A percentile compares a stretch with the other conserved stretches of the same genome.
Evolutionary conservation across 805 yeast genomes (phyloP).

Genomic region (Metschnikowia henanensis): DNA sequence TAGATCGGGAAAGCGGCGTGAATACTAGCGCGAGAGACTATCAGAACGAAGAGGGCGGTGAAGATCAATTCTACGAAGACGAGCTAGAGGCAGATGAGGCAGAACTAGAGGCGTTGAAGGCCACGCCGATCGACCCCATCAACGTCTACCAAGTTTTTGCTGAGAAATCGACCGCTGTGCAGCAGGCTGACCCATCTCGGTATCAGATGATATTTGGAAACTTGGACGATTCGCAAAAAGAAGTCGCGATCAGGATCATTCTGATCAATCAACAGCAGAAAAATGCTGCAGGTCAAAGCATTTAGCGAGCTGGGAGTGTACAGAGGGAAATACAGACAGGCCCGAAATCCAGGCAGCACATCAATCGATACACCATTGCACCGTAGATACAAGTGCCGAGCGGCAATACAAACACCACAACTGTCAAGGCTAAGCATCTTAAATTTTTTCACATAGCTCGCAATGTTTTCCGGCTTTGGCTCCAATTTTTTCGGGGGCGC

Average conservation of each 20-base stretch:
- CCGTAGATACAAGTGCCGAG: too few species aligned
- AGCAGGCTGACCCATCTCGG: constrained; percentile 45
- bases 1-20: constrained; percentile 39
- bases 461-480: constrained; percentile 46
- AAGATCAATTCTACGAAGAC: constrained; percentile 26
- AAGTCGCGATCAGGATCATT: constrained; percentile 29
- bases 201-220: constrained; percentile 50
- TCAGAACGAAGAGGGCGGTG: constrained; percentile 28
- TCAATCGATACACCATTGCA: too few species aligned
- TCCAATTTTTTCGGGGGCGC: constrained; percentile 37
- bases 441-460: too few species aligned
- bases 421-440: too few species aligned
- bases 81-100: constrained; percentile 63
- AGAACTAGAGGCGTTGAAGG: constrained; percentile 77
- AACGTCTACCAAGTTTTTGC: constrained; percentile 71
- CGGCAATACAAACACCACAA: too few species aligned
- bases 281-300: constrained; percentile 9
- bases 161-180: constrained; percentile 49
- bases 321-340: constrained; percentile 1
- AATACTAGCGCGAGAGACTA: constrained; percentile 26
- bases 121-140: constrained; percentile 74
- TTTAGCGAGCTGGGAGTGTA: constrained; percentile 5
- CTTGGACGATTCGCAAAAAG: constrained; percentile 35
- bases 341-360: constrained; percentile 1
- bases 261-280: constrained; percentile 22